Conservation (phyloP, 2,329 filamentous ascomycete genomes). For the Diaporthe helianthi region DNA sequence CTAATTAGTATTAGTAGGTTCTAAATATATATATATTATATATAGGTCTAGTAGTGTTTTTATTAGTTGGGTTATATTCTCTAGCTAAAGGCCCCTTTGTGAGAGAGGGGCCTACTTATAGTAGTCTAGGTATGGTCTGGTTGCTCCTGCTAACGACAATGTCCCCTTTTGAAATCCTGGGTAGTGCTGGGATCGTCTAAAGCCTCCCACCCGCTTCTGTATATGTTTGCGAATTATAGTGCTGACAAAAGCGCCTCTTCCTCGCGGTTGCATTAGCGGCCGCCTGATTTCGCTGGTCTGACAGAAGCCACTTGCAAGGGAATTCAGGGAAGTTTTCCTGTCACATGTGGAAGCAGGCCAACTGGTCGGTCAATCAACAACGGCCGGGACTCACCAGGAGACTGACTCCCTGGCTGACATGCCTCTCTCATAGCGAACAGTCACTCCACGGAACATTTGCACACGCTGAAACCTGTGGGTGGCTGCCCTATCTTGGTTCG, state of each 20-base stretch:
- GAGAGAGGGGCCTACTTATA: too few relatives aligned
- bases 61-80: too few relatives aligned
- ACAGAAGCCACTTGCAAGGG: conserved; percentile 21
- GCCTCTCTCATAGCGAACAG: background rate
- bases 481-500: conserved; percentile 26
- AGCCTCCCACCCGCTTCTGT: background rate
- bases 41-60: too few relatives aligned
- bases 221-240: conserved; percentile 21
- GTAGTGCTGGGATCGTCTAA: background rate
- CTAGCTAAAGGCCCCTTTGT: too few relatives aligned
- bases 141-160: too few relatives aligned
- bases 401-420: background rate
- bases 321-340: background rate
- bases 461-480: background rate
- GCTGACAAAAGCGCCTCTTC: background rate
- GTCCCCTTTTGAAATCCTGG: background rate
- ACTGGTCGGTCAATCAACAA: background rate
- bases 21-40: too few relatives aligned
- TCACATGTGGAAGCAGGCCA: conserved; percentile 17
- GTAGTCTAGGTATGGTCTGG: too few relatives aligned
- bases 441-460: conserved; percentile 1
- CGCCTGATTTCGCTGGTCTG: conserved; percentile 6
- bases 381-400: background rate
- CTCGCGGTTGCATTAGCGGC: conserved; percentile 5
- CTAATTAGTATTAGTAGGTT: too few relatives aligned